A percentile compares a stretch with the other conserved stretches of the same genome.
Evolutionary conservation across 1,139 yeast species (phyloP).

Genomic region (Geotrichum citri-aurantii): DNA sequence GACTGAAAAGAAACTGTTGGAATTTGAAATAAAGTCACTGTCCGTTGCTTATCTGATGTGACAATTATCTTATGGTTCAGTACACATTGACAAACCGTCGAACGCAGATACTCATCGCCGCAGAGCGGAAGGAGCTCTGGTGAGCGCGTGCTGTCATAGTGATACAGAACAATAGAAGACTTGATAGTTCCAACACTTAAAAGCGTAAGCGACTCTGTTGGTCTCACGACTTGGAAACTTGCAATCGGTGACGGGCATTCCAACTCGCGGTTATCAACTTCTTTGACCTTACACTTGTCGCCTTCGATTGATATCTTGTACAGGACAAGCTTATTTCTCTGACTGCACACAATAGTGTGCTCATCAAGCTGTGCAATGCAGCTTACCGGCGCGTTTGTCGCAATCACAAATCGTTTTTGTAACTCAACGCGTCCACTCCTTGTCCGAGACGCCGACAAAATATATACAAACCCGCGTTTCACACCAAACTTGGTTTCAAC

Average conservation of each 20-base stretch:
- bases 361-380: conserved; percentile 13
- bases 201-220: conserved; percentile 3
- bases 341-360: conserved; percentile 11
- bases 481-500: not conserved
- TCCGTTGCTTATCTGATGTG: conserved; percentile 12
- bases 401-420: conserved; percentile 12
- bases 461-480: conserved; percentile 8
- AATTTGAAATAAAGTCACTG: conserved; percentile 1
- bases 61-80: conserved; percentile 7
- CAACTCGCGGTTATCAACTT: not conserved
- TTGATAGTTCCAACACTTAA: conserved; percentile 2
- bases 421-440: conserved; percentile 8
- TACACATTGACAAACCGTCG: conserved; percentile 2
- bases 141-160: not conserved
- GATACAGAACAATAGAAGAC: not conserved
- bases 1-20: not conserved
- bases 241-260: not conserved
- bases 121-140: conserved; percentile 41
- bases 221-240: not conserved
- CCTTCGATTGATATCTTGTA: conserved; percentile 3
- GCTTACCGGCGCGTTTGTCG: conserved; percentile 5
- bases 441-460: conserved; percentile 6
- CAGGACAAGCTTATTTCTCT: not conserved
- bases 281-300: conserved; percentile 10
- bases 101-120: conserved; percentile 31